Conservation (phyloP, 805 yeast genomes). For the Kuraishia borneana region DNA sequence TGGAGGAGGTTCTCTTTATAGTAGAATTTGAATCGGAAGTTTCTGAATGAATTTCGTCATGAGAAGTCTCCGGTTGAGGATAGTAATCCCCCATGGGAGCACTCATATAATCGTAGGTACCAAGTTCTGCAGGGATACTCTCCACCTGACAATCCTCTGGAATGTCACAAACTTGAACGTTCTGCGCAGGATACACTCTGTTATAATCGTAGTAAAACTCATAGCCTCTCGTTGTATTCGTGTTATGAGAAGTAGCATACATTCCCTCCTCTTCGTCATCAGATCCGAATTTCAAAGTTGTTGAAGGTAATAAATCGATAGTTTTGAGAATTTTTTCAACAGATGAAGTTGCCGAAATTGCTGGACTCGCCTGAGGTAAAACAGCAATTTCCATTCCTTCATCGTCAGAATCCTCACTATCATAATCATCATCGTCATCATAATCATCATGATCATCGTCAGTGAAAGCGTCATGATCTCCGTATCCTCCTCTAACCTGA, state of each 20-base stretch:
- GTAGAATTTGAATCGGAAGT: background rate
- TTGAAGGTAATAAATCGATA: constrained; percentile 82
- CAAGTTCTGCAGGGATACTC: background rate
- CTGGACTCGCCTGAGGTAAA: background rate
- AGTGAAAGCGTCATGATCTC: constrained; percentile 37
- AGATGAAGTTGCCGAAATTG: background rate
- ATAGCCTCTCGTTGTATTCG: constrained; percentile 61
- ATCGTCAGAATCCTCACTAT: constrained; percentile 18
- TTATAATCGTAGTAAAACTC: constrained; percentile 76
- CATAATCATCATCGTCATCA: constrained; percentile 14
- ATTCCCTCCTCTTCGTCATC: constrained; percentile 43
- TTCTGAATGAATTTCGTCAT: too few relatives aligned
- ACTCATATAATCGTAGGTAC: background rate
- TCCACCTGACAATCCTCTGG: constrained; percentile 29
- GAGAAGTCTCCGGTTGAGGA: constrained; percentile 1
- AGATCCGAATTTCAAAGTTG: constrained; percentile 67
- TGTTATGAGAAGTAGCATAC: constrained; percentile 59
- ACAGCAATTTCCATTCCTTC: constrained; percentile 13
- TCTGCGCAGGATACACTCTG: constrained; percentile 49
- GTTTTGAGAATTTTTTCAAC: constrained; percentile 7
- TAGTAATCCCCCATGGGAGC: constrained; percentile 1
- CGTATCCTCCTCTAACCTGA: constrained; percentile 18
- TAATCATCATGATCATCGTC: constrained; percentile 12
- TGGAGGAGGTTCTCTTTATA: background rate
- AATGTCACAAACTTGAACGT: constrained; percentile 23